Conservation (phyloP, 306 rosid species). For the Abrus pulchellus region DNA sequence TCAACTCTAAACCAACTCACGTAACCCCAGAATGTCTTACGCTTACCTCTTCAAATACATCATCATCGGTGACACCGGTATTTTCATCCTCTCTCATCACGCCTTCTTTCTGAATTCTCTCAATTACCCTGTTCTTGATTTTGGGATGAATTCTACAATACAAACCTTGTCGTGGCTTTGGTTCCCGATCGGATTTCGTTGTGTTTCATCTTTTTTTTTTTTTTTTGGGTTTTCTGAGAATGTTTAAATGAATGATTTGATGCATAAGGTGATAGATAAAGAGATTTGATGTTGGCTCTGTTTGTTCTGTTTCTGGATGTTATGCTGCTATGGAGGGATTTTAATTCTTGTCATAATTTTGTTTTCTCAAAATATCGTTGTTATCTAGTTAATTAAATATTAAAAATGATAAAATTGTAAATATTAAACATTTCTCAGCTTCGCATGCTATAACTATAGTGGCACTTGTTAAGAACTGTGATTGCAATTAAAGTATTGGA, state of each 20-base stretch:
- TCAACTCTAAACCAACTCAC: neutral
- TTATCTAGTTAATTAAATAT: neutral
- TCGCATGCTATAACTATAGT: constrained; percentile 15
- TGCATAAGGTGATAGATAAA: neutral
- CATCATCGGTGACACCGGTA: constrained; percentile 99
- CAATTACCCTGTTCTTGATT: neutral
- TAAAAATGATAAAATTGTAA: neutral
- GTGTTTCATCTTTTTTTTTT: neutral
- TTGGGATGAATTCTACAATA: neutral
- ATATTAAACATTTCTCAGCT: neutral
- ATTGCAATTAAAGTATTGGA: neutral
- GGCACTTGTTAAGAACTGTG: neutral
- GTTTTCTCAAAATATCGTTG: neutral
- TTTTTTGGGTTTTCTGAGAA: neutral
- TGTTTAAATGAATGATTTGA: constrained; percentile 21
- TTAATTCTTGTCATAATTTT: neutral
- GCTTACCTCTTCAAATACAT: constrained; percentile 98
- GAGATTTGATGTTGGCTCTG: constrained; percentile 13
- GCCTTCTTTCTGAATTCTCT: constrained; percentile 1
- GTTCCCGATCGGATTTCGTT: constrained; percentile 30
- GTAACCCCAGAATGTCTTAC: constrained; percentile 70
- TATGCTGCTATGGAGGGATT: neutral
- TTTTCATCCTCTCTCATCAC: neutral
- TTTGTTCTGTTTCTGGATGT: neutral
- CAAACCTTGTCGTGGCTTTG: neutral